Base-by-base conservation (phyloP, 345 rosid species). In the Abelmoschus esculentus region DNA sequence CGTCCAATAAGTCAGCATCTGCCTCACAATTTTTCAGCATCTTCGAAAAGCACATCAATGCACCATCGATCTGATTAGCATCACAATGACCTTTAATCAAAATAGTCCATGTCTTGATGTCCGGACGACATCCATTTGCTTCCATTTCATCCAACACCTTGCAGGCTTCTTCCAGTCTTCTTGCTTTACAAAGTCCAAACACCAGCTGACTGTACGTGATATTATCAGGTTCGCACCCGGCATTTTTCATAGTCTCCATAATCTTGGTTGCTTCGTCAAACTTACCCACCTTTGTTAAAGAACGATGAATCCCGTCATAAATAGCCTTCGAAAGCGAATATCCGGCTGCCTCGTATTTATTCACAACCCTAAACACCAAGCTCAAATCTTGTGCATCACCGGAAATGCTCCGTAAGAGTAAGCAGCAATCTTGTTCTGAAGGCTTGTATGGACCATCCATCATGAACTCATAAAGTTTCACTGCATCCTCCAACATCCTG, bases 401-500 rank as follows among this genome's bases (percentile, higher is more conserved):
- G 2, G 93, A 80, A 73, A 93, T 74, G 68, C 79, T 82, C 74
- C 85, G 79, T 72, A 93, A 64, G 49, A 93, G 87, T 14, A 83
- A 72, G 80, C 73, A 74, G 78, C 96, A 90, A 67, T 87, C 87
- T 72, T 89, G 87, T 78, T 72, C 67, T 0, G 90, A 83, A 64
- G 96, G 98, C 83, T 84, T 87, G 78, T 77, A 90, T 1, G 85
- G 96, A 50, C 97, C 79, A 78, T 90, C 96, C 93, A 89, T 93
- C 98, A 90, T 89, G 72, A 82, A 75, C 77, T 90, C 97, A 67
- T 84, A 90, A 64, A 93, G 85, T 87, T 82, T 86, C 32, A 93
- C 98, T 0, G 92, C 90, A 42, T 85, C 93, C 18, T 75, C 75
- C 82, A 81, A 77, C 90, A 89, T 80, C 77, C 77, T 87, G 54